Evolutionary conservation across 108 stramenopile species (phyloP).

Genomic region (Skeletonema grethae): DNA sequence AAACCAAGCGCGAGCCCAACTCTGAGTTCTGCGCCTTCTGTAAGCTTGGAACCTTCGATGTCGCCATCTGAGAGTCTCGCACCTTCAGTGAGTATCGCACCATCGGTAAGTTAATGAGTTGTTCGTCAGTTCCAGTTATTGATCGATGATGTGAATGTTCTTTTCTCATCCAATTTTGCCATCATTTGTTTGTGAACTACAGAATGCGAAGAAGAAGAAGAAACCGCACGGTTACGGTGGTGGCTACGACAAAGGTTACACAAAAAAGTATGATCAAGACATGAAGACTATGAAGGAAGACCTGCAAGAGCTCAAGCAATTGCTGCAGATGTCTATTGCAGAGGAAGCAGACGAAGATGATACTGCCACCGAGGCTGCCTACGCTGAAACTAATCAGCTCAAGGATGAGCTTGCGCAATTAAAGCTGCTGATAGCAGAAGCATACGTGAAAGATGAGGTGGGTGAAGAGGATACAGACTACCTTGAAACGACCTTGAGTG

Average conservation of each 20-base stretch:
- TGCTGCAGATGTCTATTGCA: neutral
- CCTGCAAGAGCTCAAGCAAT: neutral
- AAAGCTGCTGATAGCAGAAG: neutral
- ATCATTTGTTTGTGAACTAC: neutral
- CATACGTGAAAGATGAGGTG: neutral
- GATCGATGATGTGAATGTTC: neutral
- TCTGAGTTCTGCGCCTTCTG: neutral
- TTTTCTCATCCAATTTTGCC: neutral
- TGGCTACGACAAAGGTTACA: neutral
- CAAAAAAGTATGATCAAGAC: neutral
- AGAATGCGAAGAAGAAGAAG: neutral
- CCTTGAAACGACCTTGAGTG: neutral
- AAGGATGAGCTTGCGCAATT: neutral
- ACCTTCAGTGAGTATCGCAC: neutral
- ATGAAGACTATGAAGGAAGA: neutral
- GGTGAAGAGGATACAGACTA: neutral
- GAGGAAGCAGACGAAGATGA: neutral
- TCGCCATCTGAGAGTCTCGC: neutral
- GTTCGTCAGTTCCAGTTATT: neutral
- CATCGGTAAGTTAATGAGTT: neutral
- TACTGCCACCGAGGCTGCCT: constrained; percentile 2
- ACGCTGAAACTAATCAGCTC: constrained; percentile 3
- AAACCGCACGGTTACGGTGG: neutral
- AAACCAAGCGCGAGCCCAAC: neutral
- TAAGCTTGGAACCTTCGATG: neutral